Percentiles rank a stretch among this genome's conserved stretches.
Conservation (phyloP, 2,329 filamentous ascomycete genomes). For the Rutstroemia sp. region DNA sequence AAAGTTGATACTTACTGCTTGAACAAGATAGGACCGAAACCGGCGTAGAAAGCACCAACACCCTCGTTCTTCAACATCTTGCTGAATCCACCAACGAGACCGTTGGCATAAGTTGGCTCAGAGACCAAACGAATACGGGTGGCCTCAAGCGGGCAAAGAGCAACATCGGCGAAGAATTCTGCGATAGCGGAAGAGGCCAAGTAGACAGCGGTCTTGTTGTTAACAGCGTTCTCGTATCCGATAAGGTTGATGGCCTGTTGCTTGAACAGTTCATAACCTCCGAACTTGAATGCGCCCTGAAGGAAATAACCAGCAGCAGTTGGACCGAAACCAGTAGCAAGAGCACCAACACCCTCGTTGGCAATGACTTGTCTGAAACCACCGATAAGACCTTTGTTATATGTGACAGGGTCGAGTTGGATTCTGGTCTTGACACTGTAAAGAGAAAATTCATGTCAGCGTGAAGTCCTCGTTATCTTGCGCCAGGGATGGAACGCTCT, state of each 20-base stretch:
- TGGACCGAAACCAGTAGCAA: slow-evolving; percentile 78
- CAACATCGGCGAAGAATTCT: slow-evolving; percentile 69
- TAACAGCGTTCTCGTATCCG: slow-evolving; percentile 67
- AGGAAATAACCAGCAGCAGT: slow-evolving; percentile 90
- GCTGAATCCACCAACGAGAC: slow-evolving; percentile 69
- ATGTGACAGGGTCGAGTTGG: slow-evolving; percentile 83
- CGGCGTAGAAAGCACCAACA: slow-evolving; percentile 80
- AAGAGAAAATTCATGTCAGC: slow-evolving; percentile 18
- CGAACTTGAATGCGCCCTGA: slow-evolving; percentile 89
- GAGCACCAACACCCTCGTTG: slow-evolving; percentile 78
- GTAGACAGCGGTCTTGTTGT: slow-evolving; percentile 79
- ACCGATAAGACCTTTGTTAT: slow-evolving; percentile 82
- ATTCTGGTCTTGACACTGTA: slow-evolving; percentile 89
- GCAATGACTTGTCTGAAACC: slow-evolving; percentile 80
- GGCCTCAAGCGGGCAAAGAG: slow-evolving; percentile 85
- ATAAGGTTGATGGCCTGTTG: slow-evolving; percentile 76
- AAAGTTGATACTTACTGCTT: slow-evolving; percentile 52
- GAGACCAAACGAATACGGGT: slow-evolving; percentile 92
- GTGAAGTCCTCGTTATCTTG: slow-evolving; percentile 10
- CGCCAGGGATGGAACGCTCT: slow-evolving; percentile 3
- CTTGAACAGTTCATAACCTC: slow-evolving; percentile 96
- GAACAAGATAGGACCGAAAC: slow-evolving; percentile 82
- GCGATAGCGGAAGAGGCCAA: slow-evolving; percentile 59
- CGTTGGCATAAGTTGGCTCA: slow-evolving; percentile 75
- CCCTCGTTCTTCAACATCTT: slow-evolving; percentile 83